Conservation (phyloP, 768 basidiomycete genomes). For the Pilatotrama ljubarskyi region DNA sequence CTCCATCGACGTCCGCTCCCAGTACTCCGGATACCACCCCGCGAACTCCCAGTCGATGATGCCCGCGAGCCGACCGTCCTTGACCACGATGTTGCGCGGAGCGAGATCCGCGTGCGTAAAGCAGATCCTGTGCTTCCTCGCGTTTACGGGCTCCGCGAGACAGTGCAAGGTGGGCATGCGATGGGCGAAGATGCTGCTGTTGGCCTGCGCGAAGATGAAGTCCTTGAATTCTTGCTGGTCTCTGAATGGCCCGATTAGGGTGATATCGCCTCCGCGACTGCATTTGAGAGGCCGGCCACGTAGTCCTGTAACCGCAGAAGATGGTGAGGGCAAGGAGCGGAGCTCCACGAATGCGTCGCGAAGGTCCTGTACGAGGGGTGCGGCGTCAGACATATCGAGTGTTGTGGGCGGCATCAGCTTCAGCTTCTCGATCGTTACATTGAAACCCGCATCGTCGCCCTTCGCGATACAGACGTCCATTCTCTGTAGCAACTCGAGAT, state of each 20-base stretch:
- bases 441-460: not conserved
- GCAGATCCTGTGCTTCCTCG: conserved; percentile 1
- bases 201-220: not conserved
- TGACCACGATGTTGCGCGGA: conserved; percentile 25
- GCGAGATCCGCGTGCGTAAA: conserved; percentile 29
- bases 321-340: not conserved
- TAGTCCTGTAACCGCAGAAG: not conserved
- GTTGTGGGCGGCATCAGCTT: not conserved
- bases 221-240: conserved; percentile 1
- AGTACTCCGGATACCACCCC: conserved; percentile 31
- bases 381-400: not conserved
- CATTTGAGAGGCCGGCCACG: not conserved
- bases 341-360: not conserved
- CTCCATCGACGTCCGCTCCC: conserved; percentile 22
- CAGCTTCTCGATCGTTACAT: not conserved
- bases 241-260: not conserved
- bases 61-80: conserved; percentile 16
- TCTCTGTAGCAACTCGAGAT: not conserved
- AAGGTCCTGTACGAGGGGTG: not conserved
- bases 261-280: not conserved
- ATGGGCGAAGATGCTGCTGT: not conserved
- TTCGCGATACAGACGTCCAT: not conserved
- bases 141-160: not conserved
- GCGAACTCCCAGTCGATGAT: conserved; percentile 30
- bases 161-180: not conserved